Base-by-base conservation (phyloP, 768 basidiomycete genomes). In the Hericium erinaceus region DNA sequence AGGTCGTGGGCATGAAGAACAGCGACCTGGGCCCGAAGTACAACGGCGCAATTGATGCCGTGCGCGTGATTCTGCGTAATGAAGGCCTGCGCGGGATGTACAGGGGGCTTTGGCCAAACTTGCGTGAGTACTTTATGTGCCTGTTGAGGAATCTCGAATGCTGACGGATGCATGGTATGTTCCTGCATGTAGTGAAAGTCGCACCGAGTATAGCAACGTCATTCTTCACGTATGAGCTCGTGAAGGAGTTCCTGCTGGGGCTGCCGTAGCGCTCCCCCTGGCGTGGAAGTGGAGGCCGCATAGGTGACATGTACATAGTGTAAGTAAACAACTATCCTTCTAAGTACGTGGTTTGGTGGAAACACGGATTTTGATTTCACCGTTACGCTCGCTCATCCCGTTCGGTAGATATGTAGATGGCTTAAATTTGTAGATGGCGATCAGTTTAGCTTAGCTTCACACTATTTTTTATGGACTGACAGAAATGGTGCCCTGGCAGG, bases 201-300 rank as follows among this genome's bases (percentile, higher is more conserved):
- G 86, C 90, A 1, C 91, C 91, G 18, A 90, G 88, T 67, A 92
- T 92, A 59, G 89, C 91, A 39, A 92, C 87, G 39, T 86, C 85
- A 37, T 91, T 92, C 68, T 90, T 88, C 74, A 87, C 82, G 12
- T 91, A 92, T 70, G 89, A 92, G 72, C 66, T 89, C 63, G 78
- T 80, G 59, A 80, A 77, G 59, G 79, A 80, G 22, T 58, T 76
- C 38, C 73, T 85, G 39, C 58, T 80, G 56, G 67, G 73, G 57
- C 61, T 66, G 57, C 74, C 46, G 18, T 52, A 51, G 55, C 33
- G 33, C 33, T 33, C 2, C 33, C 33, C 33, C 33, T 33, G 33
- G 33, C 33, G 33, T 33, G 9, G 33, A 33, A 33, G 7, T 33
- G 33, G 5, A 33, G 52, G 26, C 20, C 38, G n/a, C 49, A 46